Base-by-base conservation (phyloP, 352 stramenopile genomes). In the Hyaloperonospora brassicae region DNA sequence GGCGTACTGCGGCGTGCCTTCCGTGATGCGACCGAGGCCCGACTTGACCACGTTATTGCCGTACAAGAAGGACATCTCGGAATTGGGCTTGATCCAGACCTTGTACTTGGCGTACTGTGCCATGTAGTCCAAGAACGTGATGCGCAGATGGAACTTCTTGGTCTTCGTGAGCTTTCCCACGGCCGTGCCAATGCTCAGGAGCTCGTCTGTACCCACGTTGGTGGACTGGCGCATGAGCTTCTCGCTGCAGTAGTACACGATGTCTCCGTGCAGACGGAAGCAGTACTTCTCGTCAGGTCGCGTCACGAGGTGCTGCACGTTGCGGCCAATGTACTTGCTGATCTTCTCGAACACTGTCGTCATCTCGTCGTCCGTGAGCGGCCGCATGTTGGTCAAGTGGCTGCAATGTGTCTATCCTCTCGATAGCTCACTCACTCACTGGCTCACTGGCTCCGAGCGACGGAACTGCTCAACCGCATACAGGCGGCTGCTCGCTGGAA, bases 31-130 rank as follows among this genome's bases (percentile, higher is more conserved):
- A 25, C 88, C 96, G 27, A 99, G 79, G 50, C 96, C 96, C 25
- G 86, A 96, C 79, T 99, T 99, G 55, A 97, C 89, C 11, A 99
- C 86, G 74, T 99, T 95, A 76, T 99, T 99, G 57, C 97, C 97
- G 68, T 99, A 99, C 23, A 99, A 72, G 77, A 99, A 99, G 12
- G 84, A 96, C 96, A 99, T 99, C 82, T 99, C 97, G 57, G 95
- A 96, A 72, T 95, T 97, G 24, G 95, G 92, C 79, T 99, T 99
- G 48, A 99, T 96, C 97, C 97, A 99, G 25, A 99, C 97, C 72
- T 99, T 99, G 87, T 98, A 97, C 81, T 98, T 97, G 54, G 96
- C 95, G 72, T 99, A 98, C 69, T 99, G 93, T 38, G 94, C 84
- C 12, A 99, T 64, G 70, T 98, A 98, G 77, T 99, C 97, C 47